Conservation (phyloP, 768 basidiomycete genomes). For the Chalciporus pseudorubinellus region DNA sequence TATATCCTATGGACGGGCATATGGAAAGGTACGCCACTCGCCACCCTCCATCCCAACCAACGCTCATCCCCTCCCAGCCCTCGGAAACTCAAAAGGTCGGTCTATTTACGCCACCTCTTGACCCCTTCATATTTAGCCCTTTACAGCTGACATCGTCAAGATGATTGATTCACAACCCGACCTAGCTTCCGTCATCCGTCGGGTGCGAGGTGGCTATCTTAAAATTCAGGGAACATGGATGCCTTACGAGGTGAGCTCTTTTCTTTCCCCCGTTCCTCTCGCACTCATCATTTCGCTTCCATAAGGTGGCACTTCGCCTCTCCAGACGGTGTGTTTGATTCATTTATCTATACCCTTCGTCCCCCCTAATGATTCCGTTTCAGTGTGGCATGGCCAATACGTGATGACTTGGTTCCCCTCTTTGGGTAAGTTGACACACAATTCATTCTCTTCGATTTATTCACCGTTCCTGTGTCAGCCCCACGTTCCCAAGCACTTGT, state of each 20-base stretch:
- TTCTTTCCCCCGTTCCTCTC: conserved; percentile 9
- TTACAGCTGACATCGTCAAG: conserved; percentile 83
- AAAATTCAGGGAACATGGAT: conserved; percentile 96
- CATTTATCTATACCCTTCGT: conserved; percentile 11
- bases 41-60: background rate
- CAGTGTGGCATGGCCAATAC: conserved; percentile 87
- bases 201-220: conserved; percentile 84
- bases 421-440: conserved; percentile 61
- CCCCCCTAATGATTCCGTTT: conserved; percentile 11
- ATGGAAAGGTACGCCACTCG: conserved; percentile 70
- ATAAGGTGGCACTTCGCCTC: conserved; percentile 74
- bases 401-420: conserved; percentile 80
- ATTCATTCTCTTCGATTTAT: background rate
- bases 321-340: conserved; percentile 65
- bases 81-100: conserved; percentile 86
- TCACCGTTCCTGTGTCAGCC: conserved; percentile 44
- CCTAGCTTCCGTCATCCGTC: conserved; percentile 74
- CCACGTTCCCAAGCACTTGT: conserved; percentile 81
- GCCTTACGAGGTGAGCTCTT: conserved; percentile 71
- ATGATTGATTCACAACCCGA: conserved; percentile 92
- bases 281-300: conserved; percentile 26
- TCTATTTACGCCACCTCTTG: conserved; percentile 8
- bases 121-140: conserved; percentile 18
- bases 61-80: conserved; percentile 44
- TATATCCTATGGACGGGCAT: conserved; percentile 93